phyloP scores from a whole-genome alignment of 2,329 filamentous ascomycete species.

The Aspergillus texensis region DNA sequence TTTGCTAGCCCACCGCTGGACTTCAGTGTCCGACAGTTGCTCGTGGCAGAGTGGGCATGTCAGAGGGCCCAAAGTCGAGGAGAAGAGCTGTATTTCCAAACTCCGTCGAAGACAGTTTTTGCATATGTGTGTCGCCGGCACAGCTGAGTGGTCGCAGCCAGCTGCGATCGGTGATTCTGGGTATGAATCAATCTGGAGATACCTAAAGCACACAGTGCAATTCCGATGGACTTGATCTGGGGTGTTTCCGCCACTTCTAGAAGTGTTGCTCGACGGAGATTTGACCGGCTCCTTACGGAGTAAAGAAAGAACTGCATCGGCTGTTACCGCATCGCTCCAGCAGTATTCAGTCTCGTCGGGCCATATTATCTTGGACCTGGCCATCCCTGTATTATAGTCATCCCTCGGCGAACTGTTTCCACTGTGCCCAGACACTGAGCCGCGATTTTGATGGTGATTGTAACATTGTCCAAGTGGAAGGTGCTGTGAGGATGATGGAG shows the following conservation, averaged over 20 bases:
- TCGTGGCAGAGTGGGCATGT: slow-evolving; percentile 20
- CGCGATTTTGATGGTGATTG: neutral
- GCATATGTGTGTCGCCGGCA: slow-evolving; percentile 17
- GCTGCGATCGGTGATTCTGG: slow-evolving; percentile 18
- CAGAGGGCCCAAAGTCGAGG: slow-evolving; percentile 4
- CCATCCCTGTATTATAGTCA: neutral
- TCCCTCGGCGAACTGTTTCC: neutral
- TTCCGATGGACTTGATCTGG: slow-evolving; percentile 1
- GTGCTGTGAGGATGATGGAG: neutral
- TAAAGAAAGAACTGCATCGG: slow-evolving; percentile 20
- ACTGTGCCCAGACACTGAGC: neutral
- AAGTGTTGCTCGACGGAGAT: neutral
- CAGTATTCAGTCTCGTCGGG: slow-evolving; percentile 3
- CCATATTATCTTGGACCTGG: neutral
- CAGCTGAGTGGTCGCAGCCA: slow-evolving; percentile 18
- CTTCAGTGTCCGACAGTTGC: slow-evolving; percentile 17
- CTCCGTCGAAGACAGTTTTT: slow-evolving; percentile 18
- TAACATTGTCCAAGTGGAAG: neutral
- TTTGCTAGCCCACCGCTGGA: slow-evolving; percentile 20
- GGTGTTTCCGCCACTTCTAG: neutral
- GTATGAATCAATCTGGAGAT: slow-evolving; percentile 8
- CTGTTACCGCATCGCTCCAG: slow-evolving; percentile 23
- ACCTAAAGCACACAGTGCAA: slow-evolving; percentile 19
- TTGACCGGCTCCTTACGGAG: slow-evolving; percentile 18
- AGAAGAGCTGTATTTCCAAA: slow-evolving; percentile 18